Percentiles rank a stretch among this genome's conserved stretches.
phyloP scores from a whole-genome alignment of 176 grass and related monocot genomes.

The Bromus sterilis region DNA sequence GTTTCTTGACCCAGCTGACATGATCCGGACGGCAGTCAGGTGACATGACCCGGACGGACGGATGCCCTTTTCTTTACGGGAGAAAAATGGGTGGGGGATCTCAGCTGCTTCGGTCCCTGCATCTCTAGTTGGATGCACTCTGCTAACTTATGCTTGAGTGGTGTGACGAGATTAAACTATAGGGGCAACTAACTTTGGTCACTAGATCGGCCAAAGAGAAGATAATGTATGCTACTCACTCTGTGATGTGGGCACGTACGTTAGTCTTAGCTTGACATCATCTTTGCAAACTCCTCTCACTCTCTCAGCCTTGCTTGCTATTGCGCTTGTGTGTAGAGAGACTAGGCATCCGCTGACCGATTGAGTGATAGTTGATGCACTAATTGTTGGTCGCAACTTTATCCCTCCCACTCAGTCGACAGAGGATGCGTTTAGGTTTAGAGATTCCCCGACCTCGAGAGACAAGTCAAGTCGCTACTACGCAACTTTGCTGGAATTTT shows the following conservation, averaged over 20 bases:
- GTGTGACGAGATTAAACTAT: not conserved
- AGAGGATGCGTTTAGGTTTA: not conserved
- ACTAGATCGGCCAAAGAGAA: not conserved
- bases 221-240: not conserved
- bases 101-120: not conserved
- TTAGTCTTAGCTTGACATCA: not conserved
- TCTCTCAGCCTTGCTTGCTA: not conserved
- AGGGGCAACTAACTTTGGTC: not conserved
- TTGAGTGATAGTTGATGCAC: not conserved
- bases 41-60: not conserved
- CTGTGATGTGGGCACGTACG: not conserved
- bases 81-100: not conserved
- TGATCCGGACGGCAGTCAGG: not conserved
- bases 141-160: no score
- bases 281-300: not conserved
- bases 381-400: not conserved
- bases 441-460: not conserved
- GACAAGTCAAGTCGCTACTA: not conserved
- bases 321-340: not conserved
- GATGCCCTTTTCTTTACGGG: not conserved
- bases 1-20: no score
- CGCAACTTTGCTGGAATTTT: not conserved
- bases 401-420: not conserved
- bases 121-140: conserved; percentile 23
- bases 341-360: not conserved